Evolutionary conservation across 129 eudicot genomes (phyloP), one percentile per base, ranked within the genome.

Genomic region (Solidago caesia): DNA sequence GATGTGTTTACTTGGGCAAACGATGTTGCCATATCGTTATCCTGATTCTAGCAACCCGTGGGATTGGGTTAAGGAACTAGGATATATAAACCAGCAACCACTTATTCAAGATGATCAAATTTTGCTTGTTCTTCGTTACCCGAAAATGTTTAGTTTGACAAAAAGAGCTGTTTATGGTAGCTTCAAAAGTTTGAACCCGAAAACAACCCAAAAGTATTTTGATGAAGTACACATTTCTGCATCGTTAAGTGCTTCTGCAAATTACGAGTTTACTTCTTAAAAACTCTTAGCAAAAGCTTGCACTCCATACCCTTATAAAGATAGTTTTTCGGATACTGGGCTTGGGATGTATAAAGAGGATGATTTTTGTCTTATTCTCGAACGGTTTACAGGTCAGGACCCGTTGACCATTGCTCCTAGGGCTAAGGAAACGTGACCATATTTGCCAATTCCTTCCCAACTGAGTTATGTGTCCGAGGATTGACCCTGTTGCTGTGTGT

Each of bases 11-110:
- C 71, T 93, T 15, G 98, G 98, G 61, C 85, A 73, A 56, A 72
- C 98, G 4, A 82, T 93, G 85, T 72, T 93, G 70, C 98, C 98
- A 12, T 84, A 93, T 70, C 97, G 98, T 11, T 81, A 85, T 74
- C 72, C 77, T 0, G 97, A 94, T 67, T 58, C 87, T 0, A 25
- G 45, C 48, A 86, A 94, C 87, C 97, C 91, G n/a, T 90, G 96
- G 96, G 89, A 83, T 60, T 94, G 95, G 97, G 84, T 90, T 43
- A 88, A 90, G 73, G 93, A 80, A 69, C 80, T 85, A 26, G 89
- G 91, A 8, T 94, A 84, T 43, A 80, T 87, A 13, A 83, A 82
- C 80, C 89, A 88, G 71, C 97, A 96, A 5, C 89, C 92, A 9
- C 79, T 95, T 9, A 79, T 84, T 29, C 91, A 95, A 78, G 97